These are phyloP conservation scores for Verticillium nubilum DNA, from an alignment of 2,329 filamentous ascomycete species.

Conservation along the genomic window DNA sequence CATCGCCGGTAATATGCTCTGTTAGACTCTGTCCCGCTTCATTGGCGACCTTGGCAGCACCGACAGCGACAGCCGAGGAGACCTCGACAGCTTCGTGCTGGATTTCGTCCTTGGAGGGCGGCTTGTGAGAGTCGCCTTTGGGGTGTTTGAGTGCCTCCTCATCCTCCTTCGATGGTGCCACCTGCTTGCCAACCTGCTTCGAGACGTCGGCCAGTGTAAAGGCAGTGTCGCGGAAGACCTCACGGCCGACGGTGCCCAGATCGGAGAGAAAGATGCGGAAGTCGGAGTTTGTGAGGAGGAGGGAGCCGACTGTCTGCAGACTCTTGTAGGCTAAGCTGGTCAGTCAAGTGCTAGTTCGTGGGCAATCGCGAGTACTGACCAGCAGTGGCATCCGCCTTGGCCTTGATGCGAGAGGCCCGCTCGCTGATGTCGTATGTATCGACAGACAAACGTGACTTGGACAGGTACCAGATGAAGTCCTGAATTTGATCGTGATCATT, in stretches of 20 bases:
- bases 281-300: constrained; percentile 86
- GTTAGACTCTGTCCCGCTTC: constrained; percentile 66
- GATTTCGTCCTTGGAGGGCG: constrained; percentile 59
- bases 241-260: constrained; percentile 68
- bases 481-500: constrained; percentile 83
- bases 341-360: not conserved
- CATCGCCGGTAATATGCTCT: constrained; percentile 67
- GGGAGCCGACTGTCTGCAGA: constrained; percentile 72
- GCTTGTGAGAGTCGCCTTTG: constrained; percentile 16
- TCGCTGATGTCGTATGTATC: constrained; percentile 59
- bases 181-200: constrained; percentile 64
- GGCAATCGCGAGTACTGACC: constrained; percentile 36
- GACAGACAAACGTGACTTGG: constrained; percentile 65
- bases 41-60: constrained; percentile 42
- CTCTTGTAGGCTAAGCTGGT: constrained; percentile 64
- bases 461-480: constrained; percentile 82
- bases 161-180: constrained; percentile 64
- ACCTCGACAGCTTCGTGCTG: constrained; percentile 51
- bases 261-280: constrained; percentile 85
- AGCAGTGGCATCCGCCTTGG: constrained; percentile 65
- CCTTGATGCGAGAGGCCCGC: constrained; percentile 56
- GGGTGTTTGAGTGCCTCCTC: constrained; percentile 43
- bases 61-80: constrained; percentile 46
- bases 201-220: constrained; percentile 73
- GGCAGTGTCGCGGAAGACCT: constrained; percentile 84